These are phyloP conservation scores for Apiotrichum gamsii DNA, from an alignment of 1,284 basidiomycete species.

Conservation along the genomic window DNA sequence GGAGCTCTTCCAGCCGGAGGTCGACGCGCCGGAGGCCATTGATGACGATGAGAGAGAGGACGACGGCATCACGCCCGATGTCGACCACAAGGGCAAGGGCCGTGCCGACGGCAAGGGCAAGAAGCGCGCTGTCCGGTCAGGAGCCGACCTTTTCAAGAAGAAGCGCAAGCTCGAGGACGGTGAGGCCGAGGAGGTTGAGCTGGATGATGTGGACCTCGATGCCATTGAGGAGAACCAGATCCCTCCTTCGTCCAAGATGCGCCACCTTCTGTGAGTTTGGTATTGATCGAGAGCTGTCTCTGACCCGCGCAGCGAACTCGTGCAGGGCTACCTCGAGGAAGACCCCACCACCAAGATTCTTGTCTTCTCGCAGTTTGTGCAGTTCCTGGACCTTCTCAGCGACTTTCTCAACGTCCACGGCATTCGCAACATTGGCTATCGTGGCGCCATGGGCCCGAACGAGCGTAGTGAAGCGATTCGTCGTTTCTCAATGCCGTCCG, in stretches of 20 bases:
- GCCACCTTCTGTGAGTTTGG: slow-evolving; percentile 28
- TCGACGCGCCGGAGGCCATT: slow-evolving; percentile 59
- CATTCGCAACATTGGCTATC: slow-evolving; percentile 33
- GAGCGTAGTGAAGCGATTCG: slow-evolving; percentile 35
- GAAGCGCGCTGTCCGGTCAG: slow-evolving; percentile 25
- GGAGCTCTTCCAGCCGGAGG: slow-evolving; percentile 33
- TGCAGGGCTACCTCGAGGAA: slow-evolving; percentile 26
- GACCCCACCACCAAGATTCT: slow-evolving; percentile 31
- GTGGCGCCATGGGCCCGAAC: slow-evolving; percentile 38
- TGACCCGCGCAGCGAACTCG: slow-evolving; percentile 19
- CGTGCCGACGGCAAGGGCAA: slow-evolving; percentile 26
- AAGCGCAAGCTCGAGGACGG: slow-evolving; percentile 3
- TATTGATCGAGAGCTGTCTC: not conserved
- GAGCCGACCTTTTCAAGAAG: slow-evolving; percentile 5
- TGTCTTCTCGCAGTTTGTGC: slow-evolving; percentile 42
- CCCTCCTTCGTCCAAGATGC: slow-evolving; percentile 40
- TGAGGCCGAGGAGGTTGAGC: slow-evolving; percentile 3
- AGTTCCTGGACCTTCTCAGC: slow-evolving; percentile 36
- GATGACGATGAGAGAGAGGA: slow-evolving; percentile 6
- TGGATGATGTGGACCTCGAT: slow-evolving; percentile 1
- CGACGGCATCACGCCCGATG: slow-evolving; percentile 12
- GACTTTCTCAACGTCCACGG: slow-evolving; percentile 25
- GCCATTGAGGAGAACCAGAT: too few species aligned
- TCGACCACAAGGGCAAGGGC: slow-evolving; percentile 3
- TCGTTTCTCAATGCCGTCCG: slow-evolving; percentile 28